phyloP scores from a whole-genome alignment of 2,329 filamentous ascomycete genomes.

The Aspergillus sp. region DNA sequence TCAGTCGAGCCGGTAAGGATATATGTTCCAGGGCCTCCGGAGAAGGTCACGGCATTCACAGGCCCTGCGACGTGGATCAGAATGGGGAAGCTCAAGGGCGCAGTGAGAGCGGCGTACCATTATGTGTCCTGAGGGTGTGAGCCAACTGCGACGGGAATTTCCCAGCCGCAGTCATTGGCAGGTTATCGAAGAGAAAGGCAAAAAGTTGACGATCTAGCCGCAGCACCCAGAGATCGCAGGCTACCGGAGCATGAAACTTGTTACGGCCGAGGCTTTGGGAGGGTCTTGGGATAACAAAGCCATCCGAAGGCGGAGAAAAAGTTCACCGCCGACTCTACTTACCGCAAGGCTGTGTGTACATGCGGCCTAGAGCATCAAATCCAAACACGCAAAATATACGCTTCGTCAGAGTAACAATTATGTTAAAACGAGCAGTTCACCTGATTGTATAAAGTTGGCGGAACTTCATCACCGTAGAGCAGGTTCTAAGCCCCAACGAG shows the following conservation, averaged over 20 bases:
- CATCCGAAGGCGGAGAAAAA: not conserved
- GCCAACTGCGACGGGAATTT: slow-evolving; percentile 44
- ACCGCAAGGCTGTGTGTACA: not conserved
- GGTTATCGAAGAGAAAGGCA: not conserved
- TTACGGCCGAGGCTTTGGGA: not conserved
- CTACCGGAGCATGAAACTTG: not conserved
- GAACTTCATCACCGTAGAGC: not conserved
- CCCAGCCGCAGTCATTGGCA: slow-evolving; percentile 34
- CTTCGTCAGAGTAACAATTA: not conserved
- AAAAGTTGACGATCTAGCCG: not conserved
- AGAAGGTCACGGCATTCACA: slow-evolving; percentile 74
- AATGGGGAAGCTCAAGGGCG: not conserved
- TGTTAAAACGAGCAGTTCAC: not conserved
- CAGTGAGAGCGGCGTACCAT: slow-evolving; percentile 36
- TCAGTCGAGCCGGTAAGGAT: slow-evolving; percentile 86
- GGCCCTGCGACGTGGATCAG: slow-evolving; percentile 56
- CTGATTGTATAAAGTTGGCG: not conserved
- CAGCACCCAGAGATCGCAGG: not conserved
- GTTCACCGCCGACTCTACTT: not conserved
- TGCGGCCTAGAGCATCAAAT: not conserved
- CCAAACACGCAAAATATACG: not conserved
- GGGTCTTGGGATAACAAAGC: not conserved
- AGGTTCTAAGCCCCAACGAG: not conserved
- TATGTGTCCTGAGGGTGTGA: slow-evolving; percentile 52
- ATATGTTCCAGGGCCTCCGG: slow-evolving; percentile 72